Evolutionary conservation across 805 yeast species (phyloP).

Genomic region (Metschnikowia kunwiensis): DNA sequence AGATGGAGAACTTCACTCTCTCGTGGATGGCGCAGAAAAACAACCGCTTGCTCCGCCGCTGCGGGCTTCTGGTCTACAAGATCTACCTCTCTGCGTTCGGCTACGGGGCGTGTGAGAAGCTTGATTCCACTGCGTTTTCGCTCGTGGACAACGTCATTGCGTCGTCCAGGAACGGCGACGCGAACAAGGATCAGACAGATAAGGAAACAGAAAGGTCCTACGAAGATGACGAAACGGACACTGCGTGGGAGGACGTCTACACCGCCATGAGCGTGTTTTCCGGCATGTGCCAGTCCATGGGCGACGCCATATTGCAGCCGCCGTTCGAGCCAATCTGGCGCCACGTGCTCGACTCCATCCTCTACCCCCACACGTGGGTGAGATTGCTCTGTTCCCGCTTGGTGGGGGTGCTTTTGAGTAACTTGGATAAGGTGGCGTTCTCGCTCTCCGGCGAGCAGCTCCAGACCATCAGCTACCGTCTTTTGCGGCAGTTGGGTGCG

Average conservation of each 20-base stretch:
- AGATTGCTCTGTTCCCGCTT: slow-evolving; percentile 64
- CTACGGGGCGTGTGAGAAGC: slow-evolving; percentile 29
- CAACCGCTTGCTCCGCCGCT: slow-evolving; percentile 54
- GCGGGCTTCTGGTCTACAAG: slow-evolving; percentile 73
- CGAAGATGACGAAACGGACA: slow-evolving; percentile 26
- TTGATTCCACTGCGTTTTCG: slow-evolving; percentile 40
- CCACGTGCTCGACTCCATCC: slow-evolving; percentile 48
- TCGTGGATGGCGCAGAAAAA: slow-evolving; percentile 64
- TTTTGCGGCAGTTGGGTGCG: slow-evolving; percentile 78
- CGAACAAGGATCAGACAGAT: background rate
- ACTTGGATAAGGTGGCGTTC: slow-evolving; percentile 35
- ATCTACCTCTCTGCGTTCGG: slow-evolving; percentile 53
- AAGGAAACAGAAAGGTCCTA: background rate
- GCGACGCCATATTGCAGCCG: slow-evolving; percentile 25
- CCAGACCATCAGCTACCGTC: slow-evolving; percentile 66
- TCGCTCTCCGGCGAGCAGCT: slow-evolving; percentile 41
- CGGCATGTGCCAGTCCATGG: slow-evolving; percentile 38
- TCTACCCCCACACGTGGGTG: slow-evolving; percentile 93
- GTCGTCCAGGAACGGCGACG: slow-evolving; percentile 30
- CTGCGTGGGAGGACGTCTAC: slow-evolving; percentile 78
- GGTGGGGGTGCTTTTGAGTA: slow-evolving; percentile 49
- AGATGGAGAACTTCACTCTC: slow-evolving; percentile 39
- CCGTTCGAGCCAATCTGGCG: slow-evolving; percentile 48
- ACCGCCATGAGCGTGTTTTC: slow-evolving; percentile 54
- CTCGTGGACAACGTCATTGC: slow-evolving; percentile 25